A percentile compares a stretch with the other conserved stretches of the same genome.
Evolutionary conservation across 805 yeast species (phyloP).

Genomic region (Dipodascopsis uninucleata): DNA sequence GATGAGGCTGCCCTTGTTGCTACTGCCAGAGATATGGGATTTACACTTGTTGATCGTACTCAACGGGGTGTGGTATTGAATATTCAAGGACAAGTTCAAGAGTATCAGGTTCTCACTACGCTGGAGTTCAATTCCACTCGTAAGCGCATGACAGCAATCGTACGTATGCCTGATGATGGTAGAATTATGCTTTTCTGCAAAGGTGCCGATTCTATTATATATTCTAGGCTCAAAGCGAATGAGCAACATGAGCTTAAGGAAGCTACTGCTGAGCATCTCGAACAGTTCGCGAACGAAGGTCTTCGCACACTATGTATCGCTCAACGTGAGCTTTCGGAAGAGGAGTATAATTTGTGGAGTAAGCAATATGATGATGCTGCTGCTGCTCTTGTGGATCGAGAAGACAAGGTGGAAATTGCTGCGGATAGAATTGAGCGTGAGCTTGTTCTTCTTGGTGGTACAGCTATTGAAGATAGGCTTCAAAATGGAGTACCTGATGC

Average conservation of each 20-base stretch:
- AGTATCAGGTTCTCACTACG: slow-evolving; percentile 51
- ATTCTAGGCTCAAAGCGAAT: slow-evolving; percentile 42
- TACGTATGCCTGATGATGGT: slow-evolving; percentile 44
- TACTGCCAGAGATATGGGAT: slow-evolving; percentile 70
- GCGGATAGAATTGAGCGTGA: slow-evolving; percentile 59
- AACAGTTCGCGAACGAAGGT: slow-evolving; percentile 72
- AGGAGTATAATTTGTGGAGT: slow-evolving; percentile 53
- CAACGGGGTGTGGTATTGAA: slow-evolving; percentile 46
- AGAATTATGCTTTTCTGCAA: slow-evolving; percentile 52
- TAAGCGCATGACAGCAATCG: slow-evolving; percentile 73
- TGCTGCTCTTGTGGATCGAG: slow-evolving; percentile 55
- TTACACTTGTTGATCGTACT: slow-evolving; percentile 53
- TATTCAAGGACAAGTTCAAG: slow-evolving; percentile 45
- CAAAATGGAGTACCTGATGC: slow-evolving; percentile 78
- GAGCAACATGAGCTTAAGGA: slow-evolving; percentile 46
- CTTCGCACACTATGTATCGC: slow-evolving; percentile 73
- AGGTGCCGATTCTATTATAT: slow-evolving; percentile 76
- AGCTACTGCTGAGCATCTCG: slow-evolving; percentile 60
- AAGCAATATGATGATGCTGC: slow-evolving; percentile 55
- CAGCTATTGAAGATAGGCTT: slow-evolving; percentile 76
- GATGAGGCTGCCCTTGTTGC: slow-evolving; percentile 80
- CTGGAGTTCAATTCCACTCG: slow-evolving; percentile 68
- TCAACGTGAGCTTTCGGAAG: slow-evolving; percentile 46
- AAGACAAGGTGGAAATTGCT: slow-evolving; percentile 50
- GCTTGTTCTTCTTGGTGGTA: slow-evolving; percentile 63